These are phyloP conservation scores for Dipodascopsis uninucleata DNA, from an alignment of 805 yeast genomes.

Conservation along the genomic window DNA sequence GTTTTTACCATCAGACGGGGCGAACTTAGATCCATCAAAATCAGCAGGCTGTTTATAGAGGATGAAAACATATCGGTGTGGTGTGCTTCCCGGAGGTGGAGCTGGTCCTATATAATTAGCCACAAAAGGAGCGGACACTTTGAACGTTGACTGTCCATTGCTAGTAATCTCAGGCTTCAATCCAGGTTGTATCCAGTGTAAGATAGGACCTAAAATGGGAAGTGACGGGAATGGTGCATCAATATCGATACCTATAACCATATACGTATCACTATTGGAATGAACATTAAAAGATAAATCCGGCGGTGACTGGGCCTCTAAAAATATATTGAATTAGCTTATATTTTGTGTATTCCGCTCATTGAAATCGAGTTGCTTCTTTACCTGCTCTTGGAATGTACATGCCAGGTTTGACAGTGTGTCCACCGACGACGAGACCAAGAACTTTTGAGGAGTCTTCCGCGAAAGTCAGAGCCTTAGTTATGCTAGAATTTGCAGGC, in stretches of 20 bases:
- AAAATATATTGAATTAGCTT: not conserved
- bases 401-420: constrained; percentile 2
- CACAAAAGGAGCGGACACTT: constrained; percentile 3
- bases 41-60: constrained; percentile 7
- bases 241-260: constrained; percentile 9
- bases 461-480: constrained; percentile 1
- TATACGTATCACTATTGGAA: constrained; percentile 1
- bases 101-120: constrained; percentile 12
- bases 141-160: constrained; percentile 1
- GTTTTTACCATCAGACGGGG: constrained; percentile 4
- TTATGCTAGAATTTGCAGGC: constrained; percentile 1
- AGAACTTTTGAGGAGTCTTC: constrained; percentile 1
- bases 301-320: constrained; percentile 10
- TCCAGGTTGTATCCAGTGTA: constrained; percentile 13
- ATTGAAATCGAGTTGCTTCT: not conserved
- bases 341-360: not conserved
- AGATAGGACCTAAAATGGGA: constrained; percentile 5
- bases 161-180: constrained; percentile 5
- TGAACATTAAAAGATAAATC: constrained; percentile 5
- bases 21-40: constrained; percentile 1
- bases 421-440: constrained; percentile 2
- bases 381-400: constrained; percentile 8
- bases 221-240: constrained; percentile 12
- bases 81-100: constrained; percentile 10
- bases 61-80: constrained; percentile 8